Conservation (phyloP, 1,284 basidiomycete genomes). For the Microbotryum intermedium region DNA sequence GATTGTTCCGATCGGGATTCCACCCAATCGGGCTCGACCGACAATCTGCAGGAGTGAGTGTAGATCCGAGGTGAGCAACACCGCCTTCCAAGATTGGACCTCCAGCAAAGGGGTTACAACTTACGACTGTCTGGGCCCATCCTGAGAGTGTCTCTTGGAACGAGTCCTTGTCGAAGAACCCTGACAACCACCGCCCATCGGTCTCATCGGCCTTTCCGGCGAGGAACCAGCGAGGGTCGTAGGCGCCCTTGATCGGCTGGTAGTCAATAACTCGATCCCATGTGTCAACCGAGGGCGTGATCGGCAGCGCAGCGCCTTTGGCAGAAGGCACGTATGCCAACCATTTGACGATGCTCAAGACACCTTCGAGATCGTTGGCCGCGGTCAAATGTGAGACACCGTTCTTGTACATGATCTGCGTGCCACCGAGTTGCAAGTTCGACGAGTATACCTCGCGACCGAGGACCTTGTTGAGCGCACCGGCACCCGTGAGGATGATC, state of each 20-base stretch:
- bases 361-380: slow-evolving; percentile 87
- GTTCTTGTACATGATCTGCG: slow-evolving; percentile 97
- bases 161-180: slow-evolving; percentile 94
- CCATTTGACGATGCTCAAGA: slow-evolving; percentile 88
- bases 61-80: neutral
- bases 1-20: slow-evolving; percentile 96
- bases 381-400: slow-evolving; percentile 96
- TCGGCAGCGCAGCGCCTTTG: slow-evolving; percentile 67
- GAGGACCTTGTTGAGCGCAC: slow-evolving; percentile 96
- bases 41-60: slow-evolving; percentile 46
- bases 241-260: slow-evolving; percentile 82
- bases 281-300: slow-evolving; percentile 58
- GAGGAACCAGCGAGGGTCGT: slow-evolving; percentile 97
- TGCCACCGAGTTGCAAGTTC: slow-evolving; percentile 96
- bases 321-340: slow-evolving; percentile 82
- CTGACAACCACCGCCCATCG: slow-evolving; percentile 61
- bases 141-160: slow-evolving; percentile 94
- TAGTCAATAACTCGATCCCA: slow-evolving; percentile 94
- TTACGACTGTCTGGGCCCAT: slow-evolving; percentile 93
- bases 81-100: neutral
- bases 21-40: slow-evolving; percentile 89
- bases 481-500: slow-evolving; percentile 96
- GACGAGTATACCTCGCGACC: slow-evolving; percentile 99
- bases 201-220: slow-evolving; percentile 82
- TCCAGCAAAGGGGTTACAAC: slow-evolving; percentile 7